These are phyloP conservation scores for Mollisiaceae sp. DNA, from an alignment of 2,329 filamentous ascomycete species.

Conservation along the genomic window DNA sequence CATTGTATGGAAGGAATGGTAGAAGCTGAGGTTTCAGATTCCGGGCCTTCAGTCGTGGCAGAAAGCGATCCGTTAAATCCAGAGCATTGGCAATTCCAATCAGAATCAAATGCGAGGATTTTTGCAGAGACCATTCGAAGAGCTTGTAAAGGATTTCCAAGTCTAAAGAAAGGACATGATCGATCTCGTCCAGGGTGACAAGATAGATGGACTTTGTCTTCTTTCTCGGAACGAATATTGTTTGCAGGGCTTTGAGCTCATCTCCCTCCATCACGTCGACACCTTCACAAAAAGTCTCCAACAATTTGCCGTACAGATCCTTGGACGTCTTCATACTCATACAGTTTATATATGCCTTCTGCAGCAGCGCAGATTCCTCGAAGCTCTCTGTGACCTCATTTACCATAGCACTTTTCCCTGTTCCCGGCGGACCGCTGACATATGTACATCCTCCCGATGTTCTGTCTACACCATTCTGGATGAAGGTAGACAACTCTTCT, in stretches of 20 bases:
- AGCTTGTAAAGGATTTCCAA: constrained; percentile 87
- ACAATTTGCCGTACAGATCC: constrained; percentile 81
- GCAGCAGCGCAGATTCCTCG: constrained; percentile 56
- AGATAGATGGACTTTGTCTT: constrained; percentile 67
- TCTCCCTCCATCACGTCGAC: constrained; percentile 67
- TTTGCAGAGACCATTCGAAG: constrained; percentile 94
- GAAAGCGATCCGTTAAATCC: constrained; percentile 91
- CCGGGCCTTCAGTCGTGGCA: constrained; percentile 90
- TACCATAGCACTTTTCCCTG: constrained; percentile 94
- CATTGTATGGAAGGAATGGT: constrained; percentile 91
- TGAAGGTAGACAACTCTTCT: constrained; percentile 70
- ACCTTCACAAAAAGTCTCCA: constrained; percentile 69
- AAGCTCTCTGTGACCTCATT: constrained; percentile 74
- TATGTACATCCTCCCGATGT: constrained; percentile 82
- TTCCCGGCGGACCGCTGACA: constrained; percentile 93
- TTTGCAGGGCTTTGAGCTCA: constrained; percentile 70
- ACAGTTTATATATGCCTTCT: constrained; percentile 87
- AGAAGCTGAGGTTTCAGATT: constrained; percentile 89
- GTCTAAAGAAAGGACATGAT: constrained; percentile 88
- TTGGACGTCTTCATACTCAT: constrained; percentile 92
- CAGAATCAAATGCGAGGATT: constrained; percentile 78
- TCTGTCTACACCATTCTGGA: constrained; percentile 65
- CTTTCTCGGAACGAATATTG: constrained; percentile 70
- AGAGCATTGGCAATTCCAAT: constrained; percentile 96
- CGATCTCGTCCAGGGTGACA: constrained; percentile 93